phyloP scores from a whole-genome alignment of 169 alveolate species.

The Plasmodium reichenowi region DNA sequence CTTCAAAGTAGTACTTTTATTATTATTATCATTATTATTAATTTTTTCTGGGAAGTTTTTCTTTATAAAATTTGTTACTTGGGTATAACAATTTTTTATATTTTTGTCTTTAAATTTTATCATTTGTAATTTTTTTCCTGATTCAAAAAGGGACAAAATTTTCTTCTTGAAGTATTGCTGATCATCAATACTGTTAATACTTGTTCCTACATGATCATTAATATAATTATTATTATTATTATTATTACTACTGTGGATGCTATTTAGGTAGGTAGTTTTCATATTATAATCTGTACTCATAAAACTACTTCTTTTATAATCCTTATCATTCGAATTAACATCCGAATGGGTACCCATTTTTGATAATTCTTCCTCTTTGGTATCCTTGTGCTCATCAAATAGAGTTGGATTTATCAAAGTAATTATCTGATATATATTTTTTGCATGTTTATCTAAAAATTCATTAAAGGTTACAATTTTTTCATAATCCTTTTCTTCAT shows the following conservation, averaged over 20 bases:
- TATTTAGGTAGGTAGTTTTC: neutral
- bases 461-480: slow-evolving; percentile 78
- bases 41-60: slow-evolving; percentile 7
- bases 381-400: slow-evolving; percentile 12
- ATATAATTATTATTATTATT: neutral
- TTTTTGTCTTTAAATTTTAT: slow-evolving; percentile 42
- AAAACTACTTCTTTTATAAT: no score
- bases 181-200: neutral
- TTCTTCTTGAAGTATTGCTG: slow-evolving; percentile 9
- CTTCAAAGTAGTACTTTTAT: no score
- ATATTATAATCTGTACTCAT: neutral
- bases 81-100: slow-evolving; percentile 32
- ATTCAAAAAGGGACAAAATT: slow-evolving; percentile 21
- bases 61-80: slow-evolving; percentile 26
- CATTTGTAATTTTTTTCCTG: slow-evolving; percentile 28
- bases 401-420: slow-evolving; percentile 79
- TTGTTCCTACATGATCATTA: neutral
- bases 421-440: slow-evolving; percentile 84
- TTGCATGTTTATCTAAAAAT: slow-evolving; percentile 75
- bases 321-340: neutral
- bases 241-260: neutral
- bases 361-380: slow-evolving; percentile 4
- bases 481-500: slow-evolving; percentile 75
- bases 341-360: neutral
- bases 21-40: slow-evolving; percentile 1